Percentiles rank a stretch among this genome's conserved stretches.
Evolutionary conservation across 192 early-diverging fungal species (phyloP).

Genomic region (Spinellus fusiger): DNA sequence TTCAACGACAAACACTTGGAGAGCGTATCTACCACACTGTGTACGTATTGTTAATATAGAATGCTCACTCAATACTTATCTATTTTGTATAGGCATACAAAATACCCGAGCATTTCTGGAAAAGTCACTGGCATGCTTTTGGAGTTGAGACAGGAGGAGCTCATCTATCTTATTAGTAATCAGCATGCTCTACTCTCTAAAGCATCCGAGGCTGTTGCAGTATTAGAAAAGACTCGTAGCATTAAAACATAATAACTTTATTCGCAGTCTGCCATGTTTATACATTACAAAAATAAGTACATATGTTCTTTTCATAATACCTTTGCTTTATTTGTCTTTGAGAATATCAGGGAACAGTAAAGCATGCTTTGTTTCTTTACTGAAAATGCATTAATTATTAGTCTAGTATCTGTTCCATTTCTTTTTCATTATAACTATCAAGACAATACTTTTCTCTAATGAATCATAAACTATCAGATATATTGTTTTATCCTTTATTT

Average conservation of each 20-base stretch:
- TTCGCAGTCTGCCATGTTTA: too few relatives aligned
- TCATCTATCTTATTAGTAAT: slow-evolving; percentile 68
- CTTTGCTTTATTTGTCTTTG: too few relatives aligned
- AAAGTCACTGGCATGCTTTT: slow-evolving; percentile 92
- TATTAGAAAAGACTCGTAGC: slow-evolving; percentile 31
- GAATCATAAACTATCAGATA: too few relatives aligned
- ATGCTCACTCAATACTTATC: neutral
- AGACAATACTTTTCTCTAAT: too few relatives aligned
- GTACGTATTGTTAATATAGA: neutral
- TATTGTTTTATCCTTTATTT: too few relatives aligned
- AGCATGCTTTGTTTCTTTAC: too few relatives aligned
- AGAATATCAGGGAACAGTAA: too few relatives aligned
- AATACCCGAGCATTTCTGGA: slow-evolving; percentile 53
- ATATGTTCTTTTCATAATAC: too few relatives aligned
- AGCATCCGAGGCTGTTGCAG: slow-evolving; percentile 71
- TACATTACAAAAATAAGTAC: too few relatives aligned
- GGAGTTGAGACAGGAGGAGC: slow-evolving; percentile 81
- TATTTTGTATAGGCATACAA: neutral
- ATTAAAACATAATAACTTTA: neutral
- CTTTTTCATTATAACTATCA: too few relatives aligned
- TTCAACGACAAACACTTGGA: slow-evolving; percentile 7
- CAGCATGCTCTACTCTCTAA: slow-evolving; percentile 58
- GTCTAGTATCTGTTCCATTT: too few relatives aligned
- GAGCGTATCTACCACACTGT: slow-evolving; percentile 10
- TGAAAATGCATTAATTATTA: too few relatives aligned